Evolutionary conservation across 2,329 filamentous ascomycete species (phyloP).

Genomic region (Beauveria australis): DNA sequence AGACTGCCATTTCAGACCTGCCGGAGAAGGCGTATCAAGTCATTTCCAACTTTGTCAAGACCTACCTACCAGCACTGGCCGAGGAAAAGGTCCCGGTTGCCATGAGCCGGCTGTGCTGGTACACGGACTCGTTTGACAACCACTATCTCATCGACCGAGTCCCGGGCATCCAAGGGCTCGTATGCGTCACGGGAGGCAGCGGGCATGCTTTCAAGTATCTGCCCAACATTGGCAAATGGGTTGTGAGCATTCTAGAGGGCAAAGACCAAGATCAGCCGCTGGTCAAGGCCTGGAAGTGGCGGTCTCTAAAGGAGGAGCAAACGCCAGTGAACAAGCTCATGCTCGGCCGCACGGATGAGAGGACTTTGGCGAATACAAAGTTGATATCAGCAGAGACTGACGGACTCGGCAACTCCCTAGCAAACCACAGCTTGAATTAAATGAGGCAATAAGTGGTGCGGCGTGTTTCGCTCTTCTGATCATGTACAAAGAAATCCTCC

Average conservation of each 20-base stretch:
- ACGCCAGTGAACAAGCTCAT: neutral
- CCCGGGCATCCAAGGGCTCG: conserved; percentile 48
- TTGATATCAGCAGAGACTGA: neutral
- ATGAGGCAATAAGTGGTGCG: no score
- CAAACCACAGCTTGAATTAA: neutral
- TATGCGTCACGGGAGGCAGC: conserved; percentile 52
- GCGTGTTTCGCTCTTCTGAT: no score
- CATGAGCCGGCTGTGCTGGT: conserved; percentile 26
- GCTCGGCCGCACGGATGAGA: neutral
- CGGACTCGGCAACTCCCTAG: neutral
- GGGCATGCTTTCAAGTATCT: conserved; percentile 57
- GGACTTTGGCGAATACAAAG: neutral
- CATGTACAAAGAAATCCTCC: no score
- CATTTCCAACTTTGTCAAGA: conserved; percentile 26
- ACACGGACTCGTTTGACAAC: conserved; percentile 26
- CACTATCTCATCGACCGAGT: conserved; percentile 26
- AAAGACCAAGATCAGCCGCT: conserved; percentile 21
- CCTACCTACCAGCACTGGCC: conserved; percentile 35
- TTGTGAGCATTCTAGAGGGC: conserved; percentile 42
- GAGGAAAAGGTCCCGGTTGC: conserved; percentile 15
- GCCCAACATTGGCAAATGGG: conserved; percentile 46
- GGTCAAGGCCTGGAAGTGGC: conserved; percentile 17
- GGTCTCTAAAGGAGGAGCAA: conserved; percentile 1
- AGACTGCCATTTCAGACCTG: conserved; percentile 16
- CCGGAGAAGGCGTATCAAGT: conserved; percentile 21